Evolutionary conservation across 2,329 filamentous ascomycete species (phyloP).

Genomic region (Ascochyta pisi): DNA sequence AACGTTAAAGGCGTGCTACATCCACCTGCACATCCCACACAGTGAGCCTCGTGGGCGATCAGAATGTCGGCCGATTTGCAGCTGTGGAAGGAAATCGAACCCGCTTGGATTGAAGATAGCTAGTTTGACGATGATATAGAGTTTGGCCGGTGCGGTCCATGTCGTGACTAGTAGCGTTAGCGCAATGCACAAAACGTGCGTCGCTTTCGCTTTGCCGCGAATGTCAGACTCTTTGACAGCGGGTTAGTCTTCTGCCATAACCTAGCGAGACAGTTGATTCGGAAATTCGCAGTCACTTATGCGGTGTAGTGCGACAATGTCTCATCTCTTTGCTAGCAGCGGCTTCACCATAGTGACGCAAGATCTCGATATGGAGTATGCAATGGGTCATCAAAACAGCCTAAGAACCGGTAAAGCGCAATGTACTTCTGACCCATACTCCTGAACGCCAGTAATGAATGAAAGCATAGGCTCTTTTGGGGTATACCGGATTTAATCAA

Average conservation of each 20-base stretch:
- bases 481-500: conserved; percentile 41
- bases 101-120: conserved; percentile 2
- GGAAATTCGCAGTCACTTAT: conserved; percentile 22
- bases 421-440: conserved; percentile 18
- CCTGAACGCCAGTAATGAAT: conserved; percentile 28
- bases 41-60: neutral
- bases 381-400: conserved; percentile 15
- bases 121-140: conserved; percentile 27
- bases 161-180: conserved; percentile 21
- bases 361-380: conserved; percentile 10
- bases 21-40: neutral
- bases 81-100: conserved; percentile 19
- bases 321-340: conserved; percentile 18
- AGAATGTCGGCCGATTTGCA: conserved; percentile 25
- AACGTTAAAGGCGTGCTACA: neutral
- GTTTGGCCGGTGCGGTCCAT: conserved; percentile 20
- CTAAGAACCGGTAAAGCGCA: conserved; percentile 8
- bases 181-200: conserved; percentile 15
- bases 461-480: conserved; percentile 14
- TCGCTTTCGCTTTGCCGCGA: conserved; percentile 7
- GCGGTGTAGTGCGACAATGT: conserved; percentile 21
- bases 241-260: conserved; percentile 20
- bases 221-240: conserved; percentile 33
- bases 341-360: conserved; percentile 19
- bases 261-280: conserved; percentile 19